Conservation (phyloP, 2,329 filamentous ascomycete genomes). For the Colletotrichum godetiae region DNA sequence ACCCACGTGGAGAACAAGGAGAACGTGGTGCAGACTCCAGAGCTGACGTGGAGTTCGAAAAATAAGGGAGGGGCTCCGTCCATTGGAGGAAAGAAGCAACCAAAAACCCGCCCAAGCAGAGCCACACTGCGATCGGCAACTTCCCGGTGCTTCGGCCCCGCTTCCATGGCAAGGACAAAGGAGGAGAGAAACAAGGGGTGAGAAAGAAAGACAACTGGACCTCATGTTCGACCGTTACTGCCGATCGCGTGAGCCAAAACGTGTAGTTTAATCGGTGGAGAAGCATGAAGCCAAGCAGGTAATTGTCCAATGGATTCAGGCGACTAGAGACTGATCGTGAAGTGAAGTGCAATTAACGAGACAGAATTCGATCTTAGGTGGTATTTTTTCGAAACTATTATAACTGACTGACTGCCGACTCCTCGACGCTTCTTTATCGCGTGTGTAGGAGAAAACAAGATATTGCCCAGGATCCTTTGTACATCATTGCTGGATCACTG, state of each 20-base stretch:
- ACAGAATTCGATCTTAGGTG: not conserved
- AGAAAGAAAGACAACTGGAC: not conserved
- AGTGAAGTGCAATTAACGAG: not conserved
- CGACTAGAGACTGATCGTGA: not conserved
- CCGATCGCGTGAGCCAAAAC: slow-evolving; percentile 20
- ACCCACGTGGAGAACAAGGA: not conserved
- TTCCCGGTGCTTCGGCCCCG: not conserved
- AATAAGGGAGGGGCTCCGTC: not conserved
- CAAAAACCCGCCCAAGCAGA: not conserved
- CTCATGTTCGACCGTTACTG: not conserved
- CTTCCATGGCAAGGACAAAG: not conserved
- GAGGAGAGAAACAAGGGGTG: not conserved
- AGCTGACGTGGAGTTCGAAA: slow-evolving; percentile 6
- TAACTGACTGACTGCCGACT: not conserved
- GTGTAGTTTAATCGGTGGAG: slow-evolving; percentile 24
- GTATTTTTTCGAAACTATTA: not conserved
- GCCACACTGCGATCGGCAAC: not conserved
- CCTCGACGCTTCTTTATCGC: not conserved
- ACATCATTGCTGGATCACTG: not conserved
- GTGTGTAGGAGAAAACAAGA: not conserved
- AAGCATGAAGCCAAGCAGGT: not conserved
- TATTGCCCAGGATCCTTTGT: not conserved
- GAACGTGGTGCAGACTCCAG: not conserved
- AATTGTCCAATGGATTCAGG: no score
- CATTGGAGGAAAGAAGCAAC: not conserved